Conservation (phyloP, 768 basidiomycete species). For the Russula griseocarnosa region DNA sequence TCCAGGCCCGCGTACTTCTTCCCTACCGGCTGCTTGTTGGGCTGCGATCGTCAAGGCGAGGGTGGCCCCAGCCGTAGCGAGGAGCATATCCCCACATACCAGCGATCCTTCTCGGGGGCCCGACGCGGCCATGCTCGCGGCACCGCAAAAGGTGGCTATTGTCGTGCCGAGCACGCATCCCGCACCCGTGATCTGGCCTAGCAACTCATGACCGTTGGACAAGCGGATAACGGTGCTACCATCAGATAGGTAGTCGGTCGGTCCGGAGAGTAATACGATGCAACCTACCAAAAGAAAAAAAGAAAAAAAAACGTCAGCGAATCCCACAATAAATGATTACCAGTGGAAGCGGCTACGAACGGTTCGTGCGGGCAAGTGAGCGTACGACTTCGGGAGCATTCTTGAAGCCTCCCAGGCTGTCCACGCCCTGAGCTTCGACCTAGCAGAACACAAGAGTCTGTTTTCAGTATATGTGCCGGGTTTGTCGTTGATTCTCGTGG, state of each 20-base stretch:
- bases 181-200: slow-evolving; percentile 83
- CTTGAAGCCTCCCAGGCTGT: slow-evolving; percentile 78
- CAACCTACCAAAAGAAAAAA: slow-evolving; percentile 35
- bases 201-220: slow-evolving; percentile 66
- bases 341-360: slow-evolving; percentile 42
- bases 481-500: background rate
- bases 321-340: background rate
- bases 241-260: slow-evolving; percentile 79
- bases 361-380: slow-evolving; percentile 64
- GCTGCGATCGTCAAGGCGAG: slow-evolving; percentile 58
- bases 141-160: slow-evolving; percentile 78
- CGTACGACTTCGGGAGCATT: slow-evolving; percentile 70
- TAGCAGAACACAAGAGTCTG: slow-evolving; percentile 29
- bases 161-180: slow-evolving; percentile 81
- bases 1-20: slow-evolving; percentile 56
- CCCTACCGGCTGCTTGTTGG: slow-evolving; percentile 49
- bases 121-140: slow-evolving; percentile 45
- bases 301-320: background rate
- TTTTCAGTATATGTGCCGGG: background rate
- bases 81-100: slow-evolving; percentile 73
- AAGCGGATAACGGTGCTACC: slow-evolving; percentile 65
- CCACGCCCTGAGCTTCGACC: slow-evolving; percentile 77
- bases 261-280: slow-evolving; percentile 76
- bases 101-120: slow-evolving; percentile 40
- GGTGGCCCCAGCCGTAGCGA: slow-evolving; percentile 73